Evolutionary conservation across 2,329 filamentous ascomycete species (phyloP).

Genomic region (Pseudogymnoascus sp.): DNA sequence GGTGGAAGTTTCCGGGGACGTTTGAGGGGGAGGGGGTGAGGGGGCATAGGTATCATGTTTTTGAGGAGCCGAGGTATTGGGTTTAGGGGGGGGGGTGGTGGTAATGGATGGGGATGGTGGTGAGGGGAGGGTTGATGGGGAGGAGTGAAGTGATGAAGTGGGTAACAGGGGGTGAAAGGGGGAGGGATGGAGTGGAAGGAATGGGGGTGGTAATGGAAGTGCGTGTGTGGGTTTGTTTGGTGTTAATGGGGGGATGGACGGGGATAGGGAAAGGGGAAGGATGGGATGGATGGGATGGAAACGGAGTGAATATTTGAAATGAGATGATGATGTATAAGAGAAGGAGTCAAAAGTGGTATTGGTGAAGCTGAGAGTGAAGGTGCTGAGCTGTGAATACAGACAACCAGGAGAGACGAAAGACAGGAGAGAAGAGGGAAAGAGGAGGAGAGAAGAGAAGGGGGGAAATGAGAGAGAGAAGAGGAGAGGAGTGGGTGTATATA

Average conservation of each 20-base stretch:
- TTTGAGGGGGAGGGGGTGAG: constrained; percentile 82
- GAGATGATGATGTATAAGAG: neutral
- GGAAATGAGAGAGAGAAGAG: neutral
- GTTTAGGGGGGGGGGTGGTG: neutral
- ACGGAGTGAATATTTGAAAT: neutral
- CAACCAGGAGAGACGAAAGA: neutral
- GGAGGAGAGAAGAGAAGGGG: neutral
- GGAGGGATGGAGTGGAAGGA: neutral
- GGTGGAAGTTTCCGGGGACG: constrained; percentile 72
- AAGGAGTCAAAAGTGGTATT: neutral
- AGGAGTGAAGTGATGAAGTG: neutral
- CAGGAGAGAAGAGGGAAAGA: neutral
- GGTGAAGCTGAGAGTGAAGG: neutral
- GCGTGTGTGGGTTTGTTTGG: neutral
- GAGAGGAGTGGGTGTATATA: neutral
- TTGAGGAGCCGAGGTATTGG: constrained; percentile 78
- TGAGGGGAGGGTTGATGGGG: too few relatives aligned
- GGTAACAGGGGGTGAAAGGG: neutral
- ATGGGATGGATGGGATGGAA: neutral
- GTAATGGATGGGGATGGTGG: neutral
- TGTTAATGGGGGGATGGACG: neutral
- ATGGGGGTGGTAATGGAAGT: neutral
- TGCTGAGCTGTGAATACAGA: neutral
- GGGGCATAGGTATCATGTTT: constrained; percentile 90
- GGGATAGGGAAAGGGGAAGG: neutral